These are phyloP conservation scores for Corynespora cassiicola DNA, from an alignment of 2,329 filamentous ascomycete species.

Conservation along the genomic window DNA sequence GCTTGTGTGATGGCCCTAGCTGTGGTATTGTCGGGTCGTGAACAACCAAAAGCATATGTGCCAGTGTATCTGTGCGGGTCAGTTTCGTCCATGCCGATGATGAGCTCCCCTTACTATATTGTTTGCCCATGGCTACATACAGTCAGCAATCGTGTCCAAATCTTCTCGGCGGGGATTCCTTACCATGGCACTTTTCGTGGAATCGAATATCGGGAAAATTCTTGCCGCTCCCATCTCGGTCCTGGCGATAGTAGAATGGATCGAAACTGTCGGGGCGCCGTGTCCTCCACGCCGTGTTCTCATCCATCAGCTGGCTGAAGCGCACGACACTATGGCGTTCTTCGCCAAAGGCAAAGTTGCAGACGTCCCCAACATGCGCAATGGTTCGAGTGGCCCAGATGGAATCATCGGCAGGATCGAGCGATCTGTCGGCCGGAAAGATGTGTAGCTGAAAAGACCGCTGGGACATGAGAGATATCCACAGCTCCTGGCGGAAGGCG, in stretches of 20 bases:
- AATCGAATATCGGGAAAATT: slow-evolving; percentile 44
- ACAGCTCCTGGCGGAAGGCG: slow-evolving; percentile 46
- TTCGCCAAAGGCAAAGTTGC: slow-evolving; percentile 44
- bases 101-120: slow-evolving; percentile 34
- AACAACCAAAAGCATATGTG: slow-evolving; percentile 42
- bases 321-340: slow-evolving; percentile 36
- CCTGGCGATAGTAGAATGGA: slow-evolving; percentile 40
- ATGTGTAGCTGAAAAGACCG: slow-evolving; percentile 44
- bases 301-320: slow-evolving; percentile 39
- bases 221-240: slow-evolving; percentile 38
- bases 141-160: neutral
- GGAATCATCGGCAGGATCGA: slow-evolving; percentile 48
- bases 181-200: slow-evolving; percentile 41
- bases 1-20: slow-evolving; percentile 40
- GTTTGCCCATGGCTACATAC: slow-evolving; percentile 18
- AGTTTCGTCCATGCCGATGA: too few species aligned
- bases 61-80: slow-evolving; percentile 44
- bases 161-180: neutral
- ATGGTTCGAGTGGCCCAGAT: slow-evolving; percentile 53
- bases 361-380: slow-evolving; percentile 44
- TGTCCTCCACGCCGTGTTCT: slow-evolving; percentile 41
- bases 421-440: slow-evolving; percentile 47
- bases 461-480: slow-evolving; percentile 46
- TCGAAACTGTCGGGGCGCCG: slow-evolving; percentile 42
- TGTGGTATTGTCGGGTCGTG: slow-evolving; percentile 46